phyloP scores from a whole-genome alignment of 2,329 filamentous ascomycete species.

The Stachybotrys echinatus region DNA sequence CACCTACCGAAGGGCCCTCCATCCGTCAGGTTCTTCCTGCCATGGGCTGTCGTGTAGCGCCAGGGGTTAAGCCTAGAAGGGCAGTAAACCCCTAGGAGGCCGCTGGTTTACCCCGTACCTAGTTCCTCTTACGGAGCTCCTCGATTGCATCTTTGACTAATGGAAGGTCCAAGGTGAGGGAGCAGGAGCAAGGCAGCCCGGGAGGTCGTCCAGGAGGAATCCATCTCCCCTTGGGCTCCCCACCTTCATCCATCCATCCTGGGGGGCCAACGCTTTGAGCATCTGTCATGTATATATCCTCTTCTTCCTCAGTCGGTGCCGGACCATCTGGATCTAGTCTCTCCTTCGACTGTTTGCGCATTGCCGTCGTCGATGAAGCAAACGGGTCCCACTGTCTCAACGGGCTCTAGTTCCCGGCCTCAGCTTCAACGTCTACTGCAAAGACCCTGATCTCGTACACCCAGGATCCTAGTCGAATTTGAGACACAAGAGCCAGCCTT shows the following conservation, averaged over 20 bases:
- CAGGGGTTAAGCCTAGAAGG: background rate
- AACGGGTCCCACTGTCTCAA: background rate
- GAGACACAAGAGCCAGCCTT: background rate
- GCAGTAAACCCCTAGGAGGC: background rate
- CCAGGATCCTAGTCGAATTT: conserved; percentile 17
- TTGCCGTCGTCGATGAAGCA: background rate
- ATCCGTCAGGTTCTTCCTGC: background rate
- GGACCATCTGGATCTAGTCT: background rate
- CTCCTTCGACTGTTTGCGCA: background rate
- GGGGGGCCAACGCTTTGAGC: background rate
- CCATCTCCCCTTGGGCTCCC: background rate
- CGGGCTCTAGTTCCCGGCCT: background rate
- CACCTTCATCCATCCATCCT: background rate
- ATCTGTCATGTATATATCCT: background rate
- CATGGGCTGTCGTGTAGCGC: background rate
- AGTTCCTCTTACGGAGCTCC: background rate
- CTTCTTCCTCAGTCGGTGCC: background rate
- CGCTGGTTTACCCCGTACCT: too few relatives aligned
- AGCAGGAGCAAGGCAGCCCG: too few relatives aligned
- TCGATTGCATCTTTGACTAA: too few relatives aligned
- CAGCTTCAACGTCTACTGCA: background rate
- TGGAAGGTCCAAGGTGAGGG: background rate
- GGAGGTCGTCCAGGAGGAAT: background rate
- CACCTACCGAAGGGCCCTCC: background rate
- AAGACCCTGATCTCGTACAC: conserved; percentile 4